Base-by-base conservation (phyloP, 2,329 filamentous ascomycete species). In the Cephalotrichum gorgonifer region DNA sequence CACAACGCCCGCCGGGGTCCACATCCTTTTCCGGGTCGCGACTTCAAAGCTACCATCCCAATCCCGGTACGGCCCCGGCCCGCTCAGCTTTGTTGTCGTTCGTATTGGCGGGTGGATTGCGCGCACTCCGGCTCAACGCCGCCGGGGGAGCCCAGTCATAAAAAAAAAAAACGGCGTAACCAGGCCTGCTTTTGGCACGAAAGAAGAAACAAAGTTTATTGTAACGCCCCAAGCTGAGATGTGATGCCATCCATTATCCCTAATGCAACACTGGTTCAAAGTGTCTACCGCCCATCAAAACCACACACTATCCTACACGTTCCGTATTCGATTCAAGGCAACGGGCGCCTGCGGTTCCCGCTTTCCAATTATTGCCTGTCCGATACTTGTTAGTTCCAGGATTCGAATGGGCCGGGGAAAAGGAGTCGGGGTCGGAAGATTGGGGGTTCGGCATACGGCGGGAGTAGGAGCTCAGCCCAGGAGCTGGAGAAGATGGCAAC, bases 401-500 rank as follows among this genome's bases (percentile, higher is more conserved):
- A 14, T 38, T 38, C 8, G 4, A 8, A 4, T n/a, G n/a, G 14
- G 33, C 14, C 20, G n/a, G n/a, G 3, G 4, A 38, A 17, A 6
- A 5, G 31, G 31, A 4, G 33, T n/a, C 14, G n/a, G 14, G 7
- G 31, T n/a, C n/a, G n/a, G n/a, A n/a, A n/a, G n/a, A n/a, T n/a
- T n/a, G 31, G 11, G 33, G 33, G 33, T n/a, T 38, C 14, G 14
- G n/a, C 33, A n/a, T 38, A 38, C 33, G 33, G 33, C 33, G 48
- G 30, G 35, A 49, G 48, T n/a, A 49, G 42, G 26, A 44, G 20
- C 9, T 49, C 48, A 23, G 48, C 48, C 48, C 48, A 49, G 28
- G 48, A 49, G 68, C 81, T 85, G 51, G 79, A 73, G 56, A 86
- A 72, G 64, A 86, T 81, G 33, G 80, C 75, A 48, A 86, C 75